A percentile compares a stretch with the other conserved stretches of the same genome.
Evolutionary conservation across 2,329 filamentous ascomycete species (phyloP).

Genomic region (Emmonsiellopsis sp.): DNA sequence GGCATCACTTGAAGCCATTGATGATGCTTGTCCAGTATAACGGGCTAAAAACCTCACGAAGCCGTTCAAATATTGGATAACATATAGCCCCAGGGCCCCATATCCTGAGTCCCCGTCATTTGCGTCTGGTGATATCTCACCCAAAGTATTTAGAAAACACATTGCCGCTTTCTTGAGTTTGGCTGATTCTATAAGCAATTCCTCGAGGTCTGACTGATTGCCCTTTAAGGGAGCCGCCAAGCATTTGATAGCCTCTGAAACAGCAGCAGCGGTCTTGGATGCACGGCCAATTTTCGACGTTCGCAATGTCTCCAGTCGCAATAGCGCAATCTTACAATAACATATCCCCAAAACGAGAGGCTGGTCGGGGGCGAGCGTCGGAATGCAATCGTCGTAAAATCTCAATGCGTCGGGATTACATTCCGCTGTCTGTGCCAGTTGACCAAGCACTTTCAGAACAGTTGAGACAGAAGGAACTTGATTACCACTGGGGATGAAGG

Average conservation of each 20-base stretch:
- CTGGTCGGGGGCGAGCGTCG: conserved; percentile 22
- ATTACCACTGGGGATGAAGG: conserved; percentile 12
- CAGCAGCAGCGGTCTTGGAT: conserved; percentile 16
- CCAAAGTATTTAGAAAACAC: conserved; percentile 15
- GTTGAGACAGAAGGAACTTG: conserved; percentile 22
- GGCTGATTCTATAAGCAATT: conserved; percentile 34
- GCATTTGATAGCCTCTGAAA: conserved; percentile 25
- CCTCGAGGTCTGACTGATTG: conserved; percentile 33
- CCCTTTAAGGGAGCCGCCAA: conserved; percentile 31
- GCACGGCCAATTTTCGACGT: conserved; percentile 15
- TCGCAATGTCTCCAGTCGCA: conserved; percentile 26
- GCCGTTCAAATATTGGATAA: conserved; percentile 28
- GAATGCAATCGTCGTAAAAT: conserved; percentile 25
- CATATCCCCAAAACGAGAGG: conserved; percentile 28
- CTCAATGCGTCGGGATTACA: conserved; percentile 31
- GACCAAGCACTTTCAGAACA: conserved; percentile 27
- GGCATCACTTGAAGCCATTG: conserved; percentile 19
- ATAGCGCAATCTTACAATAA: conserved; percentile 30
- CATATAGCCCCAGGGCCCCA: conserved; percentile 14
- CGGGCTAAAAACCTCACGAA: conserved; percentile 34
- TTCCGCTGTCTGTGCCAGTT: conserved; percentile 32
- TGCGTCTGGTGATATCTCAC: conserved; percentile 14
- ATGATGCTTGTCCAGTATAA: conserved; percentile 27
- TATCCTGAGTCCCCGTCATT: conserved; percentile 7
- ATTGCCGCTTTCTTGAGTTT: conserved; percentile 35